Conservation (phyloP, 2,329 filamentous ascomycete species). For the Colletotrichum nymphaeae region DNA sequence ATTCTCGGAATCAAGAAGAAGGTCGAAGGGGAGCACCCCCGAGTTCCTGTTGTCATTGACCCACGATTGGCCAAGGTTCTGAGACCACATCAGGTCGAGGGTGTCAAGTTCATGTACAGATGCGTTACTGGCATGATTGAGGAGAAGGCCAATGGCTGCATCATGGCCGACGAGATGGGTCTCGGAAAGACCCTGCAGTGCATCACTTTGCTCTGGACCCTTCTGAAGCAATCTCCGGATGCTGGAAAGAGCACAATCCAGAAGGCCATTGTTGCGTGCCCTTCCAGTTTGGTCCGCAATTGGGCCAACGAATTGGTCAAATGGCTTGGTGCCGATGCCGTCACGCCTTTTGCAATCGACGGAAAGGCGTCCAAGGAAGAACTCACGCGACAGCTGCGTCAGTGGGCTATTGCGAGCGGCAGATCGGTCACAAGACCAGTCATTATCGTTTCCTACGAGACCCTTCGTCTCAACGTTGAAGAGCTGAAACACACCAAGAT, state of each 20-base stretch:
- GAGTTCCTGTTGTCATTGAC: conserved; percentile 97
- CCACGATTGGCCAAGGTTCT: conserved; percentile 89
- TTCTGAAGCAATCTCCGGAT: conserved; percentile 94
- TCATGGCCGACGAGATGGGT: conserved; percentile 99
- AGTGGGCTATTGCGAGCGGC: conserved; percentile 95
- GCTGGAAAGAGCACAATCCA: conserved; percentile 95
- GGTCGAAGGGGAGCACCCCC: conserved; percentile 81
- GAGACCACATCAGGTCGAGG: conserved; percentile 96
- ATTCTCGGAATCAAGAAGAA: conserved; percentile 95
- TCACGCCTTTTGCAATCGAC: conserved; percentile 94
- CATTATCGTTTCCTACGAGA: conserved; percentile 98
- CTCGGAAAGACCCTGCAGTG: conserved; percentile 97
- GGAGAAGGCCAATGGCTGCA: conserved; percentile 92
- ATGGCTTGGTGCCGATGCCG: conserved; percentile 93
- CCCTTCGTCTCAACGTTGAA: conserved; percentile 88
- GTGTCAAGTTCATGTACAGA: conserved; percentile 96
- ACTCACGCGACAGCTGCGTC: conserved; percentile 86
- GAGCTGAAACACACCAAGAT: conserved; percentile 92
- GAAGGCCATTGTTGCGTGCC: conserved; percentile 96
- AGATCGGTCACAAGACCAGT: conserved; percentile 90
- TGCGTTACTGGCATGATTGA: conserved; percentile 97
- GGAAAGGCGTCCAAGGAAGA: conserved; percentile 97
- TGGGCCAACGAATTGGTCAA: conserved; percentile 98
- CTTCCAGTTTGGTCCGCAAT: conserved; percentile 94
- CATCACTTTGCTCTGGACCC: conserved; percentile 95